Evolutionary conservation across 1,139 yeast species (phyloP).

Genomic region (Blastobotrys apis): DNA sequence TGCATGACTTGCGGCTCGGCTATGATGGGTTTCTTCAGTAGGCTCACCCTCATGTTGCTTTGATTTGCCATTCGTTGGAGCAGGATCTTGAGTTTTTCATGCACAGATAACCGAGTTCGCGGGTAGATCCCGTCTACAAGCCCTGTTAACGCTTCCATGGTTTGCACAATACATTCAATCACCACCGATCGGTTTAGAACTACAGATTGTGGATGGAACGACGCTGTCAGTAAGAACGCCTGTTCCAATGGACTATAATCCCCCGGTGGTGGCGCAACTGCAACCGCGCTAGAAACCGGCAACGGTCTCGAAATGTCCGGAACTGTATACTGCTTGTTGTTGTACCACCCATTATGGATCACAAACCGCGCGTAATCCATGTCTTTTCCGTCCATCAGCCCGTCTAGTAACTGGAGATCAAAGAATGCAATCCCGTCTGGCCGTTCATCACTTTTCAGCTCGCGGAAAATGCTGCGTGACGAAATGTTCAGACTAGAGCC

Average conservation of each 20-base stretch:
- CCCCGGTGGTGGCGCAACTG: not conserved
- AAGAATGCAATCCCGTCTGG: conserved; percentile 2
- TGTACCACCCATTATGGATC: conserved; percentile 2
- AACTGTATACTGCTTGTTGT: not conserved
- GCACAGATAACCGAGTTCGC: not conserved
- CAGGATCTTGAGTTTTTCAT: conserved; percentile 5
- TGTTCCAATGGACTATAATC: conserved; percentile 9
- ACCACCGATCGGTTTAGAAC: conserved; percentile 2
- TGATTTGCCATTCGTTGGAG: not conserved
- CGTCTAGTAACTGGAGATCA: not conserved
- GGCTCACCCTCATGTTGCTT: not conserved
- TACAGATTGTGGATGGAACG: conserved; percentile 1
- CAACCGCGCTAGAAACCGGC: not conserved
- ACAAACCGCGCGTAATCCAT: conserved; percentile 1
- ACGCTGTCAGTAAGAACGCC: conserved; percentile 5
- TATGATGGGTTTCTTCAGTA: conserved; percentile 2
- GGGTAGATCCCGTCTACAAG: not conserved
- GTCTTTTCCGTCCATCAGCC: not conserved
- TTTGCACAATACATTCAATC: conserved; percentile 3
- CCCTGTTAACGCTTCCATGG: not conserved
- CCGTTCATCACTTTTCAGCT: conserved; percentile 1
- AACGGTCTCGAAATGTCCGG: not conserved
- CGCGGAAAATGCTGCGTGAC: not conserved
- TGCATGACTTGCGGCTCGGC: not conserved
- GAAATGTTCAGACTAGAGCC: conserved; percentile 3